Conservation (phyloP, 306 rosid species). For the Crotalaria pallida region DNA sequence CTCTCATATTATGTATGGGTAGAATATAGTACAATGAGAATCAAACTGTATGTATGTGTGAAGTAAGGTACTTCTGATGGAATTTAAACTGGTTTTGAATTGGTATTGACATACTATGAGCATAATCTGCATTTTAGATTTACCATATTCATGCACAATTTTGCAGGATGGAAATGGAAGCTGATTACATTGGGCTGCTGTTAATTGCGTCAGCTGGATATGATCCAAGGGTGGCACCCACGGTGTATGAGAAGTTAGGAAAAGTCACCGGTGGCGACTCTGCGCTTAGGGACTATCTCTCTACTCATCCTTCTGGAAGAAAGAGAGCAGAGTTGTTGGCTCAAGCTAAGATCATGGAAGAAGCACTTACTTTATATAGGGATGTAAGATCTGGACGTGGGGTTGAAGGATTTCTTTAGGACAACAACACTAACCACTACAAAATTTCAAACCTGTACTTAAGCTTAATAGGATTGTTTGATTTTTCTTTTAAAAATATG, state of each 20-base stretch:
- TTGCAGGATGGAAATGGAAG: conserved; percentile 82
- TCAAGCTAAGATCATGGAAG: conserved; percentile 68
- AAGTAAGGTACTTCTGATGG: background rate
- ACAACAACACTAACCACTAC: background rate
- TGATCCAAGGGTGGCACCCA: conserved; percentile 70
- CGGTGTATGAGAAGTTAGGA: conserved; percentile 60
- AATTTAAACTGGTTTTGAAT: background rate
- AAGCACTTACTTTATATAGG: conserved; percentile 49
- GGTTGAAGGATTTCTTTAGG: conserved; percentile 63
- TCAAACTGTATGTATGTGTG: background rate
- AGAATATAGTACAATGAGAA: background rate
- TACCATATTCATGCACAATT: background rate
- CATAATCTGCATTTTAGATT: background rate
- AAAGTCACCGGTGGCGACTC: conserved; percentile 34
- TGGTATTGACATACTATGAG: background rate
- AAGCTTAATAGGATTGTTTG: no score
- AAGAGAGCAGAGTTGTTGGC: conserved; percentile 61
- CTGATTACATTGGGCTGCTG: conserved; percentile 75
- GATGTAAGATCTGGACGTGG: conserved; percentile 43
- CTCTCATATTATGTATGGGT: background rate
- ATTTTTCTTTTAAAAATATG: no score
- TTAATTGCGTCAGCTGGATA: conserved; percentile 75
- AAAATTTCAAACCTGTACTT: no score
- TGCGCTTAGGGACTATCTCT: conserved; percentile 38
- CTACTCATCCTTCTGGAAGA: conserved; percentile 66